Evolutionary conservation across 2,329 filamentous ascomycete genomes (phyloP), one percentile per base, ranked within the genome.

Genomic region (Neoscytalidium dimidiatum): DNA sequence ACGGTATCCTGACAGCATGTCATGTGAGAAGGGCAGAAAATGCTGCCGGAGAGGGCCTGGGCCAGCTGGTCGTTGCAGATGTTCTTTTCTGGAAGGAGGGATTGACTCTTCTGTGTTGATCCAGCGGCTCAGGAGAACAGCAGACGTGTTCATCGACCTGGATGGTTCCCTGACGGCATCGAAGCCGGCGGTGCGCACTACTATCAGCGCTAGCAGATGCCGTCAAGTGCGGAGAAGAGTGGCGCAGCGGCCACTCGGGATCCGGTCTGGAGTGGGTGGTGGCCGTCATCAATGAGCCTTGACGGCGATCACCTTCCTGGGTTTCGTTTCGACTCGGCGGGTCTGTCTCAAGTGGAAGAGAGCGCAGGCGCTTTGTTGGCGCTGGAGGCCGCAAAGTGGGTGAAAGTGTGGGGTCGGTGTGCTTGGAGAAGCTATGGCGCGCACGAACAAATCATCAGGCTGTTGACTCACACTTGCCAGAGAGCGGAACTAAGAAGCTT

Each of bases 1-100:
- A 60, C 56, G 56, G 56, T 60, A 60, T 60, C 56, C 38, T 46
- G 56, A 60, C 56, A n/a, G 38, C 26, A 26, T 11, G 41, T 60
- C 56, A 60, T 46, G 56, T 60, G 56, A 60, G 56, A 23, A 7
- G 38, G 28, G 41, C 26, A 7, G 46, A 46, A 46, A 29, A n/a
- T 23, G 56, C 7, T 11, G 26, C 7, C 14, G 53, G 14, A 3
- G n/a, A 60, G 6, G 38, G 56, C 41, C 56, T 31, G 38, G 56
- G 19, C 56, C 41, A 60, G 35, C 33, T 46, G 41, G 38, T 21
- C 38, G 41, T 35, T 48, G 56, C 56, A 17, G 44, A 13, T 19
- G 9, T 31, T 48, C 11, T 60, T n/a, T 60, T 31, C n/a, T 33
- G 28, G 56, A 33, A 60, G 38, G 38, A 60, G 56, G 17, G 4